phyloP scores from a whole-genome alignment of 257 asterid genomes.

The Henckelia pumila region DNA sequence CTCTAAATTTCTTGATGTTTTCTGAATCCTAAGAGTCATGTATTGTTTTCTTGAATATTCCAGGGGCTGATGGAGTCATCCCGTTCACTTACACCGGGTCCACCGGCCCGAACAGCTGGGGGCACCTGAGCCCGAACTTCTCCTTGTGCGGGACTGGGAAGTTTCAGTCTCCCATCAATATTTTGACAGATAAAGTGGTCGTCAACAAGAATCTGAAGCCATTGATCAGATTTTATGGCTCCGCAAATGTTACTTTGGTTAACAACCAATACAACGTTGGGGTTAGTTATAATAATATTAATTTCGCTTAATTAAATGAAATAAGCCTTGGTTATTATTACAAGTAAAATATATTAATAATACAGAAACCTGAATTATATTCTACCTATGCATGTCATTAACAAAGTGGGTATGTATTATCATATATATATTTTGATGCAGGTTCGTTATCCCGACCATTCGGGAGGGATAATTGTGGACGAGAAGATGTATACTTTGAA shows the following conservation, averaged over 20 bases:
- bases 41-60: no score
- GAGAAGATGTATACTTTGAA: conserved; percentile 51
- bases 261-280: conserved; percentile 75
- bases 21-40: no score
- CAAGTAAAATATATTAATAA: no score
- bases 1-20: no score
- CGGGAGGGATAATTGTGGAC: conserved; percentile 47
- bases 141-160: conserved; percentile 60
- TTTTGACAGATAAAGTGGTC: conserved; percentile 37
- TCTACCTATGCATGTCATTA: no score
- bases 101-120: conserved; percentile 77
- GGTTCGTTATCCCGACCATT: conserved; percentile 62
- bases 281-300: conserved; percentile 61
- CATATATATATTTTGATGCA: no score
- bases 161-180: conserved; percentile 73
- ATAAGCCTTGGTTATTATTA: no score
- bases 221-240: conserved; percentile 41
- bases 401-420: no score
- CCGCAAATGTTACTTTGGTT: conserved; percentile 62
- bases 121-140: conserved; percentile 64
- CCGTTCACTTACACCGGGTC: conserved; percentile 64
- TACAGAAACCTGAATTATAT: no score
- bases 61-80: conserved; percentile 31
- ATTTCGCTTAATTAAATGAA: no score
- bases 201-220: conserved; percentile 54